phyloP scores from a whole-genome alignment of 805 yeast species.

The Scheffersomyces amazonensis region DNA sequence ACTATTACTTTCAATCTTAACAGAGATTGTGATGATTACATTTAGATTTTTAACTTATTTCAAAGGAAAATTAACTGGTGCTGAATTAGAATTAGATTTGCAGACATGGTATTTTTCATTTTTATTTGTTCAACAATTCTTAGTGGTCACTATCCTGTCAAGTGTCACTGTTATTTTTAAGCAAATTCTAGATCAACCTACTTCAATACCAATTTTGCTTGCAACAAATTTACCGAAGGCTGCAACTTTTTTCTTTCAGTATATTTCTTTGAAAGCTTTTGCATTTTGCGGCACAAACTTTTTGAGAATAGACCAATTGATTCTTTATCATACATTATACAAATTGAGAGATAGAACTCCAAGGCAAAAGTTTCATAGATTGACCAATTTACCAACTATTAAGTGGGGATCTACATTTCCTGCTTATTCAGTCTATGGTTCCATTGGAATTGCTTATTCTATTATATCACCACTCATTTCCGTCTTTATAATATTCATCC shows the following conservation, averaged over 20 bases:
- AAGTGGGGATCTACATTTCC: slow-evolving; percentile 83
- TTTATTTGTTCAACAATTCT: slow-evolving; percentile 75
- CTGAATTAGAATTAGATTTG: slow-evolving; percentile 63
- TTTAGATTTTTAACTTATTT: slow-evolving; percentile 53
- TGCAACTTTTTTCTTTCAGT: slow-evolving; percentile 81
- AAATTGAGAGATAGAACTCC: slow-evolving; percentile 56
- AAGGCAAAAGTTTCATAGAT: slow-evolving; percentile 47
- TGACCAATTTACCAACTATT: slow-evolving; percentile 43
- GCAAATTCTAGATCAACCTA: slow-evolving; percentile 64
- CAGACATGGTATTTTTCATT: slow-evolving; percentile 80
- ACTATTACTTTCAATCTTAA: slow-evolving; percentile 56
- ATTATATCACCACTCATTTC: slow-evolving; percentile 78
- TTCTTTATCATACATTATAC: slow-evolving; percentile 33
- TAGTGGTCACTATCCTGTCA: slow-evolving; percentile 82
- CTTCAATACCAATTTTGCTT: slow-evolving; percentile 64
- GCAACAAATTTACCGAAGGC: slow-evolving; percentile 84
- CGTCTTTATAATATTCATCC: slow-evolving; percentile 55
- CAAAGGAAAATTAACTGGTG: slow-evolving; percentile 60
- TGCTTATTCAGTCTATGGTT: slow-evolving; percentile 69
- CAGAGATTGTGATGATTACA: slow-evolving; percentile 57
- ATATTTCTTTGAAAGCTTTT: slow-evolving; percentile 69
- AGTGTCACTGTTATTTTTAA: slow-evolving; percentile 66
- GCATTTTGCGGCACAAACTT: slow-evolving; percentile 73
- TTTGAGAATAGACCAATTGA: slow-evolving; percentile 54
- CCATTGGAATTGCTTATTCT: slow-evolving; percentile 76